Evolutionary conservation across 345 rosid species (phyloP).

Genomic region (Sisymbrium altissimum): DNA sequence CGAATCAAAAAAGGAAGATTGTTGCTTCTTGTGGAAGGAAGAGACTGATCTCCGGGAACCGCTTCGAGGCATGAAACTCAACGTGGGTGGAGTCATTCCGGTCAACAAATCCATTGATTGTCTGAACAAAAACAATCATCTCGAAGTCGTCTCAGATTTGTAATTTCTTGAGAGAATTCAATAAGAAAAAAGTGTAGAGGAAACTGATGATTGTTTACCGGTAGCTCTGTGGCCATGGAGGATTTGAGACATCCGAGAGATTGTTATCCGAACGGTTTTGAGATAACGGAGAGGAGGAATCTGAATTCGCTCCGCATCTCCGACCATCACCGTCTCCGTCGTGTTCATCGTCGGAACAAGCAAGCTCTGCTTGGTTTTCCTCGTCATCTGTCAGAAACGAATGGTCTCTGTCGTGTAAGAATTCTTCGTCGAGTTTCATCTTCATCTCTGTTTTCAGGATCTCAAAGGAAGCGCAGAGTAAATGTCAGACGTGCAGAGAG

Average conservation of each 20-base stretch:
- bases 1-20: conserved; percentile 27
- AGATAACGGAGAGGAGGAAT: conserved; percentile 26
- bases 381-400: conserved; percentile 75
- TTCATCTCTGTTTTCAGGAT: background rate
- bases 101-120: conserved; percentile 57
- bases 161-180: background rate
- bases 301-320: conserved; percentile 12
- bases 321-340: conserved; percentile 34
- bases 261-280: conserved; percentile 14
- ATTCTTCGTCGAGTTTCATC: conserved; percentile 72
- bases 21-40: conserved; percentile 36
- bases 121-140: background rate
- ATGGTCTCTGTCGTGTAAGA: conserved; percentile 57
- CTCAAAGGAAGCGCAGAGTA: background rate
- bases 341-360: conserved; percentile 36
- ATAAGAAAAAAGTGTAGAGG: conserved; percentile 23
- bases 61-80: conserved; percentile 37
- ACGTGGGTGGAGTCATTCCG: conserved; percentile 45
- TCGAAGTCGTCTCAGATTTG: background rate
- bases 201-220: conserved; percentile 37
- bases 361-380: conserved; percentile 62
- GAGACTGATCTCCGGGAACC: conserved; percentile 25
- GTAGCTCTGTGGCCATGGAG: conserved; percentile 74
- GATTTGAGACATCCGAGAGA: conserved; percentile 9
- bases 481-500: background rate